phyloP scores from a whole-genome alignment of 1,139 yeast genomes.

The Suhomyces yuchorum region DNA sequence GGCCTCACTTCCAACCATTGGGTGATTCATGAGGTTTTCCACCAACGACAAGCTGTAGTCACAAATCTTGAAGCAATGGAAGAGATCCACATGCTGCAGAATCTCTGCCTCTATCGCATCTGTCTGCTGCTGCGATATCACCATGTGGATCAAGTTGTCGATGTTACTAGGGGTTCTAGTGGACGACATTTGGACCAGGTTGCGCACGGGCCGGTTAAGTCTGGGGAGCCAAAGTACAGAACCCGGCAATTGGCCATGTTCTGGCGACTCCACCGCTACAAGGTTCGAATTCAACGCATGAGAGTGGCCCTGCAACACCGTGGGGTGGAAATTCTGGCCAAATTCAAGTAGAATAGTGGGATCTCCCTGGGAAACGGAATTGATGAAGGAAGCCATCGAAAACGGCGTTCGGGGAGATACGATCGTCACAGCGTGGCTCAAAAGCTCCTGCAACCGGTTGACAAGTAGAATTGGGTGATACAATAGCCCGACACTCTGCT shows the following conservation, averaged over 20 bases:
- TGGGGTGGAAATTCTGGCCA: neutral
- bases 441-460: neutral
- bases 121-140: conserved; percentile 5
- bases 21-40: conserved; percentile 10
- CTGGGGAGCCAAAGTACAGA: conserved; percentile 27
- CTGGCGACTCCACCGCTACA: neutral
- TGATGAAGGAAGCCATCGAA: conserved; percentile 8
- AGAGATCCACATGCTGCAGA: conserved; percentile 20
- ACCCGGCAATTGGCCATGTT: conserved; percentile 6
- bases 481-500: conserved; percentile 5
- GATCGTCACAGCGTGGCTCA: conserved; percentile 1
- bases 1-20: conserved; percentile 1
- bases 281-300: conserved; percentile 17
- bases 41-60: conserved; percentile 18
- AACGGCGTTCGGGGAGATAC: neutral
- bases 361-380: conserved; percentile 2
- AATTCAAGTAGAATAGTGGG: conserved; percentile 11
- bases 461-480: conserved; percentile 7
- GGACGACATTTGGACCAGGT: neutral
- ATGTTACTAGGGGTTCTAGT: neutral
- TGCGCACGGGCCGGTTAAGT: conserved; percentile 15
- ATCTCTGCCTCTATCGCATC: conserved; percentile 14
- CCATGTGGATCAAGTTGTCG: neutral
- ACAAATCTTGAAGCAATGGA: conserved; percentile 18
- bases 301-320: neutral